Conservation (phyloP, 2,329 filamentous ascomycete genomes). For the Colletotrichum phormii region DNA sequence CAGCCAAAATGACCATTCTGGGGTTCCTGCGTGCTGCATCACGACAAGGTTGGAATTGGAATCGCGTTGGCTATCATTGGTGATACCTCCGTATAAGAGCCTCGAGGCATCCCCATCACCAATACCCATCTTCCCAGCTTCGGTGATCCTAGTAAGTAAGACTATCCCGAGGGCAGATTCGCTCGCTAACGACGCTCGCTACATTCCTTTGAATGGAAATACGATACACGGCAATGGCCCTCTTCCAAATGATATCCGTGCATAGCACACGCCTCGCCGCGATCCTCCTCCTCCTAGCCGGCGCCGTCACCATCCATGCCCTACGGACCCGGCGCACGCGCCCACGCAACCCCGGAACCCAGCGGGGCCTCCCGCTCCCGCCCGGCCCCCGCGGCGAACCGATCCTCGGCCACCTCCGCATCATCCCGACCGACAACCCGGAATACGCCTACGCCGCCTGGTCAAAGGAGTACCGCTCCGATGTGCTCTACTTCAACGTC, state of each 20-base stretch:
- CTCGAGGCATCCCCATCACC: neutral
- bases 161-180: neutral
- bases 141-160: neutral
- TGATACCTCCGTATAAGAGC: neutral
- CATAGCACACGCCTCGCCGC: conserved; percentile 5
- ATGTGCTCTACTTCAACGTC: conserved; percentile 44
- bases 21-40: neutral
- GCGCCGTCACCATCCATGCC: neutral
- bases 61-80: neutral
- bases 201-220: neutral
- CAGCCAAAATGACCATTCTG: neutral
- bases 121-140: neutral
- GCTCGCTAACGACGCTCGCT: neutral
- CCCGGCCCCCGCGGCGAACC: conserved; percentile 50
- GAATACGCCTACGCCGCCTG: conserved; percentile 46
- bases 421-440: conserved; percentile 51
- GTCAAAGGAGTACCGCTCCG: conserved; percentile 62
- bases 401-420: conserved; percentile 56
- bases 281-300: conserved; percentile 22
- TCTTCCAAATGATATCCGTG: neutral
- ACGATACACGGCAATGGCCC: neutral
- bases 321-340: neutral
- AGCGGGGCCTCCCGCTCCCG: conserved; percentile 41
- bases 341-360: neutral
- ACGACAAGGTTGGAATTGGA: no score